A percentile compares a stretch with the other conserved stretches of the same genome.
phyloP scores from a whole-genome alignment of 2,329 filamentous ascomycete genomes.

The Sclerotinia glacialis region DNA sequence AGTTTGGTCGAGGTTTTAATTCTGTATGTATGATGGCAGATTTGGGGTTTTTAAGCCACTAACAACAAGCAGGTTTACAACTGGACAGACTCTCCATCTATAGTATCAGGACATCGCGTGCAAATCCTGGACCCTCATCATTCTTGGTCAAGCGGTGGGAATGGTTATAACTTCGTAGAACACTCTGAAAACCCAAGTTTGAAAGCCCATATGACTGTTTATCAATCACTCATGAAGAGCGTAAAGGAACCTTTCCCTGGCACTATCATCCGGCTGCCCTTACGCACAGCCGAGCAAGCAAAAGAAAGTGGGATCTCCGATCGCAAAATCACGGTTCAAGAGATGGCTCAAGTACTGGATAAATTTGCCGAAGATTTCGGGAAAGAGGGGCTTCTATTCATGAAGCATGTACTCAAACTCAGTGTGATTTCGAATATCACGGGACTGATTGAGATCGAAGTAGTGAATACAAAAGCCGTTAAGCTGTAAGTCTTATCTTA shows the following conservation, averaged over 20 bases:
- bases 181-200: slow-evolving; percentile 31
- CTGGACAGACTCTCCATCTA: slow-evolving; percentile 42
- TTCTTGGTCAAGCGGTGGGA: slow-evolving; percentile 38
- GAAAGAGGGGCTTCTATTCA: slow-evolving; percentile 38
- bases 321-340: slow-evolving; percentile 28
- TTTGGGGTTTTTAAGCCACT: slow-evolving; percentile 12
- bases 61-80: slow-evolving; percentile 38
- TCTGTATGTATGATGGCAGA: slow-evolving; percentile 32
- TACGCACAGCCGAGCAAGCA: slow-evolving; percentile 36
- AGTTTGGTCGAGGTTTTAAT: slow-evolving; percentile 42
- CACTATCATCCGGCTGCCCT: slow-evolving; percentile 41
- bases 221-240: slow-evolving; percentile 30
- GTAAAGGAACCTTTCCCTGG: slow-evolving; percentile 31
- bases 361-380: slow-evolving; percentile 36
- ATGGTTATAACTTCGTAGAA: slow-evolving; percentile 38
- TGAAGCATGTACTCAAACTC: slow-evolving; percentile 37
- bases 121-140: slow-evolving; percentile 41
- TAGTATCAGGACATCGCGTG: slow-evolving; percentile 37
- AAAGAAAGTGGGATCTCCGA: slow-evolving; percentile 37
- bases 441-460: slow-evolving; percentile 25
- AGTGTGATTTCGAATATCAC: slow-evolving; percentile 24
- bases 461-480: slow-evolving; percentile 23
- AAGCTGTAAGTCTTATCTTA: slow-evolving; percentile 26
- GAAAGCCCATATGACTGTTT: slow-evolving; percentile 38
- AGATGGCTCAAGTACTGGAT: slow-evolving; percentile 36